Percentiles rank a stretch among this genome's conserved stretches.
These are phyloP conservation scores for Pestalotiopsis sp. DNA, from an alignment of 2,329 filamentous ascomycete genomes.

Conservation along the genomic window DNA sequence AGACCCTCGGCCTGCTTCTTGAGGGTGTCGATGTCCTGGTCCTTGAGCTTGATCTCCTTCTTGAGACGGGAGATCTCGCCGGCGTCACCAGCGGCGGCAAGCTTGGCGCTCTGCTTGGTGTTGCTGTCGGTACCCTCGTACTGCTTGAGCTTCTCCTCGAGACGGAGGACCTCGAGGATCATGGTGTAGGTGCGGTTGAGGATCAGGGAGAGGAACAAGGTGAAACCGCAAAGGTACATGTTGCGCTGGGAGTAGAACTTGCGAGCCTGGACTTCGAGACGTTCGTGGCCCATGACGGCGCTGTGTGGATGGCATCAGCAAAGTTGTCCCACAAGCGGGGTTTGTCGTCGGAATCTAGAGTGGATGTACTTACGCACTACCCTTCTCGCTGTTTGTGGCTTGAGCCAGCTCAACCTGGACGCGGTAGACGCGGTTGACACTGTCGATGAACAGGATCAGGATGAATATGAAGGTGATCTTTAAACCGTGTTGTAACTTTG, in stretches of 20 bases:
- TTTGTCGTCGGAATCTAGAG: background rate
- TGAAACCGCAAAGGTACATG: constrained; percentile 99
- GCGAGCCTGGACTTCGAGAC: constrained; percentile 97
- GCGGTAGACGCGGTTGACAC: constrained; percentile 92
- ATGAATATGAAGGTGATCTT: constrained; percentile 99
- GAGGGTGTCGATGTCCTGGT: constrained; percentile 80
- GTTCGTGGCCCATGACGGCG: constrained; percentile 85
- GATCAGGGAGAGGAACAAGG: constrained; percentile 96
- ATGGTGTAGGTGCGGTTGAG: constrained; percentile 98
- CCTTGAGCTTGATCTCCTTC: constrained; percentile 76
- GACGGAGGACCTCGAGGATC: constrained; percentile 87
- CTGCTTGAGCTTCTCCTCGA: constrained; percentile 88
- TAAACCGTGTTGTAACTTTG: constrained; percentile 94
- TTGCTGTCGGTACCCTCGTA: constrained; percentile 68
- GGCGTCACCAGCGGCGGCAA: constrained; percentile 72
- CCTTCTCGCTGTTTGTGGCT: constrained; percentile 63
- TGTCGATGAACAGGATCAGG: constrained; percentile 95
- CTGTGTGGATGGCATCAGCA: constrained; percentile 18
- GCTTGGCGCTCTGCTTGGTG: constrained; percentile 71
- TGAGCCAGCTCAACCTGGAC: constrained; percentile 86
- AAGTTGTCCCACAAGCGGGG: background rate
- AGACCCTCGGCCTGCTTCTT: constrained; percentile 92
- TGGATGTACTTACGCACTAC: constrained; percentile 47
- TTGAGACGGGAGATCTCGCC: constrained; percentile 74
- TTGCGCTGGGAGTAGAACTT: constrained; percentile 99